A percentile compares a stretch with the other conserved stretches of the same genome.
Evolutionary conservation across 768 basidiomycete genomes (phyloP).

Genomic region (Lactarius quietus): DNA sequence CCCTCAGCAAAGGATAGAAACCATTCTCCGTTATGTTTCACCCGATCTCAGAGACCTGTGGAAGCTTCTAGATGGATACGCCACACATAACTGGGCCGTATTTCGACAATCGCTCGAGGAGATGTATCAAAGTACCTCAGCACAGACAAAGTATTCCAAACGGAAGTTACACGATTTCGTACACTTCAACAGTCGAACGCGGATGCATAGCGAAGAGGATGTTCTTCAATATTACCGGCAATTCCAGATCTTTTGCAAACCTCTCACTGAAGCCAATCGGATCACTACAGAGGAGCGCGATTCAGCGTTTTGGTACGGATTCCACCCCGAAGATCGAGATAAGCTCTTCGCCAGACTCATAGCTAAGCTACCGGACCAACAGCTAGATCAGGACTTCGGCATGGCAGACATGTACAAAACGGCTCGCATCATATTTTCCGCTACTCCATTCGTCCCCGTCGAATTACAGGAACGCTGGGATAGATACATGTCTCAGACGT

Average conservation of each 20-base stretch:
- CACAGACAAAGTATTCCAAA: too few species aligned
- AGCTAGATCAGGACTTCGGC: too few species aligned
- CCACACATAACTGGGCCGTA: background rate
- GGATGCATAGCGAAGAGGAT: background rate
- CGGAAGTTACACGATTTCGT: background rate
- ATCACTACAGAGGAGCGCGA: background rate
- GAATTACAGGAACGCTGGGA: too few species aligned
- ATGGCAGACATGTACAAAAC: too few species aligned
- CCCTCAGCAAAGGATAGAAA: background rate
- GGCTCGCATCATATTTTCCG: too few species aligned
- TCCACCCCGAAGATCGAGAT: too few species aligned
- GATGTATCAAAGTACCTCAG: background rate
- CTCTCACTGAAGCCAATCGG: rapidly evolving
- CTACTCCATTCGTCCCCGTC: too few species aligned
- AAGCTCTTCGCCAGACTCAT: too few species aligned
- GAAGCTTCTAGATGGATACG: background rate
- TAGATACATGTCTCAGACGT: too few species aligned
- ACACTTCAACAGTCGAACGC: background rate
- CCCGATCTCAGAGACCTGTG: background rate
- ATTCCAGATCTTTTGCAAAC: background rate
- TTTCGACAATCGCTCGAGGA: background rate
- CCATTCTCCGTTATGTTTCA: background rate
- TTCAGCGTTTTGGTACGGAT: too few species aligned
- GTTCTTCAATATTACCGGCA: background rate
- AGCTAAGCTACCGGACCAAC: too few species aligned